phyloP scores from a whole-genome alignment of 148 eudicot species.

The Fagopyrum esculentum region DNA sequence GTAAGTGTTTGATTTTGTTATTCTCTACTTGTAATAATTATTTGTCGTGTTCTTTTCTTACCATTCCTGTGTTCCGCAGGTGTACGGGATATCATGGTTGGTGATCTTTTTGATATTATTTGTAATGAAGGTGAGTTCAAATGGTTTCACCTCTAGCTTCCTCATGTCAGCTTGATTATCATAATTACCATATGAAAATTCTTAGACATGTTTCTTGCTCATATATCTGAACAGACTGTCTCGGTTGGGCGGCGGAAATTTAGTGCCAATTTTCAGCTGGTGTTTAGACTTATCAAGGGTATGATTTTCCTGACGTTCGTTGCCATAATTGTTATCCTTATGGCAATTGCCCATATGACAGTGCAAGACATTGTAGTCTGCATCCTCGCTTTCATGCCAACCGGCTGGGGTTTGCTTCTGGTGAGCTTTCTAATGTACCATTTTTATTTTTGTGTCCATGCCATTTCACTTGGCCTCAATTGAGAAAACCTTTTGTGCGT shows the following conservation, averaged over 20 bases:
- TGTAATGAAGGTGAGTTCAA: slow-evolving; percentile 77
- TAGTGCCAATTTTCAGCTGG: slow-evolving; percentile 45
- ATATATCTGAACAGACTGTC: slow-evolving; percentile 23
- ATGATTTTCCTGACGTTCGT: slow-evolving; percentile 36
- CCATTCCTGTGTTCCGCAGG: slow-evolving; percentile 41
- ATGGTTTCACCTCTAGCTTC: not conserved
- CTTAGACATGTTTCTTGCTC: not conserved
- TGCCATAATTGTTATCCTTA: slow-evolving; percentile 40
- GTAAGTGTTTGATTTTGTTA: slow-evolving; percentile 28
- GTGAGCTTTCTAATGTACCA: slow-evolving; percentile 13
- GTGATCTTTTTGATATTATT: slow-evolving; percentile 66
- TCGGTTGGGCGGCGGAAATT: slow-evolving; percentile 41
- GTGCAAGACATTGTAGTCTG: slow-evolving; percentile 68
- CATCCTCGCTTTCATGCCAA: slow-evolving; percentile 93
- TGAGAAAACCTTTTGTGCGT: not conserved
- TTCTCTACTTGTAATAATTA: not conserved
- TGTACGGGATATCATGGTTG: slow-evolving; percentile 92
- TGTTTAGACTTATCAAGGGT: slow-evolving; percentile 40
- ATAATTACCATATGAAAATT: not conserved
- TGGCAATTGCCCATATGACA: slow-evolving; percentile 60
- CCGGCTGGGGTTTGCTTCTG: slow-evolving; percentile 67
- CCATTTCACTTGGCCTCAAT: not conserved
- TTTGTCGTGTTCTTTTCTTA: not conserved
- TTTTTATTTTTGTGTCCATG: not conserved
- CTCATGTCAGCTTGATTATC: not conserved